A percentile compares a stretch with the other conserved stretches of the same genome.
phyloP scores from a whole-genome alignment of 1,139 yeast species.

The Pichia inconspicua region DNA sequence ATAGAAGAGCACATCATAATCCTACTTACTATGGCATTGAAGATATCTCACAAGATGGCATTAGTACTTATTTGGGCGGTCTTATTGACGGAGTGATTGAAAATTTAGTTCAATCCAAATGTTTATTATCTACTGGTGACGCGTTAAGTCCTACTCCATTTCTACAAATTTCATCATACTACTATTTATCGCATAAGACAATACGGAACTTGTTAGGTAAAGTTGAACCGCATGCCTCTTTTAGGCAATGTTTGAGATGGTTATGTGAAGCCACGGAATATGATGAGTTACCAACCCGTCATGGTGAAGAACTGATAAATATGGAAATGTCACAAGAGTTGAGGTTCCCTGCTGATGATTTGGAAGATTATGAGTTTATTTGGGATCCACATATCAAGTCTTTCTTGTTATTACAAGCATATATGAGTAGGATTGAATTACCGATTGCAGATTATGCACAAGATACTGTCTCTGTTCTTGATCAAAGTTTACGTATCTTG shows the following conservation, averaged over 20 bases:
- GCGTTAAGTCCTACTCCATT: slow-evolving; percentile 65
- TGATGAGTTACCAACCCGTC: slow-evolving; percentile 88
- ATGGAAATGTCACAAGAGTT: slow-evolving; percentile 79
- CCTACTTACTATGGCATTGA: slow-evolving; percentile 92
- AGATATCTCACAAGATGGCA: slow-evolving; percentile 58
- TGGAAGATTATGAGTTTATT: slow-evolving; percentile 53
- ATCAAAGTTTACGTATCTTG: slow-evolving; percentile 85
- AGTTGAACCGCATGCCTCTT: slow-evolving; percentile 43
- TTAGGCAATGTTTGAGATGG: slow-evolving; percentile 64
- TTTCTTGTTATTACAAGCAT: slow-evolving; percentile 78
- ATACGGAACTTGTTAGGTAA: slow-evolving; percentile 58
- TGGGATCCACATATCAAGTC: slow-evolving; percentile 97
- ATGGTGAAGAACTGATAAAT: slow-evolving; percentile 89
- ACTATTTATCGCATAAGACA: slow-evolving; percentile 88
- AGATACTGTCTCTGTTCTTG: slow-evolving; percentile 88
- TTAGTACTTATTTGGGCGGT: slow-evolving; percentile 60
- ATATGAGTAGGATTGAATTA: slow-evolving; percentile 69
- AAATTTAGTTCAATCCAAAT: slow-evolving; percentile 63
- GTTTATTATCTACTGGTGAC: slow-evolving; percentile 50
- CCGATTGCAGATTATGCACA: slow-evolving; percentile 95
- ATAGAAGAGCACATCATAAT: slow-evolving; percentile 87
- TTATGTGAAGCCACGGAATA: slow-evolving; percentile 81
- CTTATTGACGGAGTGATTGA: slow-evolving; percentile 66
- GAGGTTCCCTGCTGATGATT: slow-evolving; percentile 66
- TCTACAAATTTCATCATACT: slow-evolving; percentile 79